A percentile compares a stretch with the other conserved stretches of the same genome.
These are phyloP conservation scores for Sphaerulina vaccinii DNA, from an alignment of 2,329 filamentous ascomycete genomes.

Conservation along the genomic window DNA sequence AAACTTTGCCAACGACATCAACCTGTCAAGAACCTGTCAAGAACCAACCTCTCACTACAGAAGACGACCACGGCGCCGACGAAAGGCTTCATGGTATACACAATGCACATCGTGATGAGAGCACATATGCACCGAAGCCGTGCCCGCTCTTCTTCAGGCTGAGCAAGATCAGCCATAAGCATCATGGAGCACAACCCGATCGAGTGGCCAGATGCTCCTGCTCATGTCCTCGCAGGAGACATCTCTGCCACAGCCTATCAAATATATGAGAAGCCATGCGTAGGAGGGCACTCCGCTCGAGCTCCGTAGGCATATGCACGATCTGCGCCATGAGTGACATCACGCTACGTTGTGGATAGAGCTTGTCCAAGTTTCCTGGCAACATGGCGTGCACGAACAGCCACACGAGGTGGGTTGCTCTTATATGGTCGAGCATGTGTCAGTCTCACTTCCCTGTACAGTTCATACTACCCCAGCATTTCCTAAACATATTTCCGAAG, in stretches of 20 bases:
- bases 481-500: neutral
- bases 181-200: too few species aligned
- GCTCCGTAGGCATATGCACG: constrained; percentile 5
- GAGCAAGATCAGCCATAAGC: too few species aligned
- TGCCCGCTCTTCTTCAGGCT: too few species aligned
- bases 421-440: neutral
- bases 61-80: neutral
- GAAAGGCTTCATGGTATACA: too few species aligned
- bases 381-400: constrained; percentile 12
- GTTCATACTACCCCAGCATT: neutral
- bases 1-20: neutral
- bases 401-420: constrained; percentile 2
- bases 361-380: constrained; percentile 14
- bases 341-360: constrained; percentile 10
- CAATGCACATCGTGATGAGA: too few species aligned
- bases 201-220: too few species aligned
- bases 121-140: too few species aligned
- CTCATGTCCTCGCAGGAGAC: neutral
- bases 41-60: neutral
- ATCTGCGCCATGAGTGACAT: constrained; percentile 10
- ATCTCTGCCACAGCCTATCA: neutral
- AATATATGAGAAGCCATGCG: neutral
- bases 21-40: neutral
- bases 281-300: neutral
- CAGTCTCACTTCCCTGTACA: constrained; percentile 9